A percentile compares a stretch with the other conserved stretches of the same genome.
These are phyloP conservation scores for Groenewaldozyma tartarivorans DNA, from an alignment of 805 yeast species.

Conservation along the genomic window DNA sequence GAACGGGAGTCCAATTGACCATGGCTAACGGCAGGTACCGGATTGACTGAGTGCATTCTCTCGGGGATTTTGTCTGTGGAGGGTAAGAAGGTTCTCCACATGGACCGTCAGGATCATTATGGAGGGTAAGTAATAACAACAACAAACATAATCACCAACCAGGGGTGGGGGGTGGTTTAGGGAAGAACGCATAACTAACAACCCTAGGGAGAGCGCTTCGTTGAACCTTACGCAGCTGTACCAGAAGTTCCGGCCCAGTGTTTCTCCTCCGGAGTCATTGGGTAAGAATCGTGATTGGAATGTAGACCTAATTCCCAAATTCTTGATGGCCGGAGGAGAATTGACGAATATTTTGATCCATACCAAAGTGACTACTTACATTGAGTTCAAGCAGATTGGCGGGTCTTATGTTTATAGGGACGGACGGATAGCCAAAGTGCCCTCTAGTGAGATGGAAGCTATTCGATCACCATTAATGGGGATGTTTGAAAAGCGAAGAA, in stretches of 20 bases:
- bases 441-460: constrained; percentile 87
- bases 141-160: too few species aligned
- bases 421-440: constrained; percentile 90
- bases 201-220: constrained; percentile 26
- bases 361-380: constrained; percentile 90
- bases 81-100: constrained; percentile 93
- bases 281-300: constrained; percentile 98
- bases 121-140: constrained; percentile 45
- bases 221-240: constrained; percentile 43
- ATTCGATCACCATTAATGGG: constrained; percentile 89
- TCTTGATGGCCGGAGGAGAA: constrained; percentile 96
- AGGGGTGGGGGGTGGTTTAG: too few species aligned
- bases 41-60: constrained; percentile 93
- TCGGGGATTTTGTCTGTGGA: constrained; percentile 94
- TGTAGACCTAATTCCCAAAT: constrained; percentile 93
- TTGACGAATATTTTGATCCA: constrained; percentile 90
- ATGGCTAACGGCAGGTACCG: constrained; percentile 27
- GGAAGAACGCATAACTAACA: background rate
- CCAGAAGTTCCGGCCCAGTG: constrained; percentile 77
- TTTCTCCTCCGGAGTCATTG: constrained; percentile 50
- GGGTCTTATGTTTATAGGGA: constrained; percentile 89
- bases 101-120: constrained; percentile 91
- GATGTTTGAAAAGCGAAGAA: constrained; percentile 87
- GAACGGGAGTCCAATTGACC: background rate
- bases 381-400: constrained; percentile 93